phyloP scores from a whole-genome alignment of 164 flowering plant species.

The Annona cherimola region DNA sequence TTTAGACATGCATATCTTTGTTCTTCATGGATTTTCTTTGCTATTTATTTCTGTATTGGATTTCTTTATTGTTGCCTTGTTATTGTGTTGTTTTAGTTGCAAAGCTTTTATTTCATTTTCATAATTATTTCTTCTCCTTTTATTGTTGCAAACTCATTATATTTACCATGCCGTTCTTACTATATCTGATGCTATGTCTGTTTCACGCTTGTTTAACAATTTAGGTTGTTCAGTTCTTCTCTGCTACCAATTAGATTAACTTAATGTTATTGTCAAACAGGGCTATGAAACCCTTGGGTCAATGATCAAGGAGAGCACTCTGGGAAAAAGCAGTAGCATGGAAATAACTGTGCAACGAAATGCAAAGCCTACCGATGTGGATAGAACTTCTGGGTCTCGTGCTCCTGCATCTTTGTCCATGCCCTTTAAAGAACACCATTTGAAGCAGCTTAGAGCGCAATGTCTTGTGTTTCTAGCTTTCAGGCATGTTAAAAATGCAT shows the following conservation, averaged over 20 bases:
- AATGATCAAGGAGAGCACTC: slow-evolving; percentile 15
- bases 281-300: slow-evolving; percentile 24
- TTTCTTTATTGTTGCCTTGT: no score
- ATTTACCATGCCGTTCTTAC: neutral
- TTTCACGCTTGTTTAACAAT: neutral
- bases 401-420: slow-evolving; percentile 28
- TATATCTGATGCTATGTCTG: neutral
- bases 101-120: no score
- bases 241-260: no score
- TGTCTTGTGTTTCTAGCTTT: slow-evolving; percentile 97
- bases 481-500: slow-evolving; percentile 36
- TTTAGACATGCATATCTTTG: no score
- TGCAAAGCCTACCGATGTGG: slow-evolving; percentile 45
- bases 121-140: no score
- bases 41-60: no score
- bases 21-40: no score
- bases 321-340: slow-evolving; percentile 15
- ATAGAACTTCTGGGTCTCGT: slow-evolving; percentile 45
- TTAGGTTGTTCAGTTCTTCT: no score
- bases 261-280: slow-evolving; percentile 25
- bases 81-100: no score
- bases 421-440: slow-evolving; percentile 91
- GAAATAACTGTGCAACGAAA: slow-evolving; percentile 35
- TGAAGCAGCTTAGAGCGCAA: slow-evolving; percentile 97
- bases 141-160: neutral